Conservation (phyloP, 2,329 filamentous ascomycete species). For the Knufia petricola region DNA sequence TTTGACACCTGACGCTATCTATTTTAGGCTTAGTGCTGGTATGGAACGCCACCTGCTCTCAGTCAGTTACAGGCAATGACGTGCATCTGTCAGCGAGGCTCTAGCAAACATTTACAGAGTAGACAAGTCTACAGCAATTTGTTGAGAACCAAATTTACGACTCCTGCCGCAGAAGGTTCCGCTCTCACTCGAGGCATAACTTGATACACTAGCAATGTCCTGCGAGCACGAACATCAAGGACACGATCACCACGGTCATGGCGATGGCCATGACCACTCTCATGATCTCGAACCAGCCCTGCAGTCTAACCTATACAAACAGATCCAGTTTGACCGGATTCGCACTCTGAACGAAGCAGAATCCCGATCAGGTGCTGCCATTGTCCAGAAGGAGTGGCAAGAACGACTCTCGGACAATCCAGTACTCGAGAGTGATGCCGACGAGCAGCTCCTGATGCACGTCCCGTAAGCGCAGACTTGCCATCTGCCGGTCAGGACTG, state of each 20-base stretch:
- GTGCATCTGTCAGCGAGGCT: too few species aligned
- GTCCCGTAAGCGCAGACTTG: slow-evolving; percentile 57
- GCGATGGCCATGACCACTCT: slow-evolving; percentile 69
- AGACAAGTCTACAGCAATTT: too few species aligned
- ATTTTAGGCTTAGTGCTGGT: too few species aligned
- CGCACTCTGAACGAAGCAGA: slow-evolving; percentile 72
- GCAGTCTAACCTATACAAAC: slow-evolving; percentile 81
- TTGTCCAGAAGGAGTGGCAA: slow-evolving; percentile 86
- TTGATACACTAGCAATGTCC: not conserved
- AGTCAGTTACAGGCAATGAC: too few species aligned
- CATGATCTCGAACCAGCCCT: slow-evolving; percentile 88
- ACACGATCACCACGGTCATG: slow-evolving; percentile 40
- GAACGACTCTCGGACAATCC: slow-evolving; percentile 63
- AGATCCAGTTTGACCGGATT: slow-evolving; percentile 82
- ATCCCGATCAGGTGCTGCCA: slow-evolving; percentile 57
- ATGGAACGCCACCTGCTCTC: too few species aligned
- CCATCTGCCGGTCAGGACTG: not conserved
- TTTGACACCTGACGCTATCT: too few species aligned
- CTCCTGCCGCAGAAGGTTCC: too few species aligned
- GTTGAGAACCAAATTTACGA: too few species aligned
- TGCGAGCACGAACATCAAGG: slow-evolving; percentile 29
- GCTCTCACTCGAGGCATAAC: not conserved
- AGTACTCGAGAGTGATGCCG: slow-evolving; percentile 73
- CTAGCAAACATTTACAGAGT: not conserved
- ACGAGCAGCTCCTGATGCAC: slow-evolving; percentile 88